Evolutionary conservation across 1,284 basidiomycete species (phyloP), one percentile per base, ranked within the genome.

Genomic region (Marasmius sp.): DNA sequence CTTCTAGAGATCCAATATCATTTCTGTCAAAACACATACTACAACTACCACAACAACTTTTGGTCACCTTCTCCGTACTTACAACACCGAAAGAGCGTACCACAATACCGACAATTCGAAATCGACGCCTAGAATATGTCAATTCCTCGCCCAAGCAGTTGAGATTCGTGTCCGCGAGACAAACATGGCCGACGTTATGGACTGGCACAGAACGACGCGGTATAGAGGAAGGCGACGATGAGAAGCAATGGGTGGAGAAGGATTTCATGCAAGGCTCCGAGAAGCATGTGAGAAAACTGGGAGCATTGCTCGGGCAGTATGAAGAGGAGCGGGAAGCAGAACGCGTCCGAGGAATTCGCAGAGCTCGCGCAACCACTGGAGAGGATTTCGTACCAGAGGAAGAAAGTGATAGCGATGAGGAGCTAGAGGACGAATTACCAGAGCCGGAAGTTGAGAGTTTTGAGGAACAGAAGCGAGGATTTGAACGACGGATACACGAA

Each of bases 271-370:
- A 77, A 41, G 88, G 89, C 1, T 68, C 69, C 9, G 78, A 75
- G 48, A 84, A 85, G 60, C 83, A 88, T 65, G 81, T 93, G 16
- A 89, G 88, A 43, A 91, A 89, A 65, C 74, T 93, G 7, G 91
- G 85, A 0, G 71, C 73, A 12, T 75, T 93, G 11, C 74, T 93
- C 6, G 85, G 82, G 2, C 84, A 80, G 6, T 92, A 90, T 66
- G 91, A 91, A 66, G 90, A 90, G 67, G 91, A 92, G 70, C 79
- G 91, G 63, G 85, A 85, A 70, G 84, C 81, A 0, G 86, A 91
- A 67, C 77, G 86, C 36, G 72, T 84, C n/a, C 76, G 86, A 61
- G 69, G 65, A 12, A 65, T 83, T 27, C 79, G 85, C 61, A 75
- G 83, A 59, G 74, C 77, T 45, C 74, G 75, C 57, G 74, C 72